Evolutionary conservation across 805 yeast genomes (phyloP), one percentile per base, ranked within the genome.

Genomic region (Lipomyces oligophaga): DNA sequence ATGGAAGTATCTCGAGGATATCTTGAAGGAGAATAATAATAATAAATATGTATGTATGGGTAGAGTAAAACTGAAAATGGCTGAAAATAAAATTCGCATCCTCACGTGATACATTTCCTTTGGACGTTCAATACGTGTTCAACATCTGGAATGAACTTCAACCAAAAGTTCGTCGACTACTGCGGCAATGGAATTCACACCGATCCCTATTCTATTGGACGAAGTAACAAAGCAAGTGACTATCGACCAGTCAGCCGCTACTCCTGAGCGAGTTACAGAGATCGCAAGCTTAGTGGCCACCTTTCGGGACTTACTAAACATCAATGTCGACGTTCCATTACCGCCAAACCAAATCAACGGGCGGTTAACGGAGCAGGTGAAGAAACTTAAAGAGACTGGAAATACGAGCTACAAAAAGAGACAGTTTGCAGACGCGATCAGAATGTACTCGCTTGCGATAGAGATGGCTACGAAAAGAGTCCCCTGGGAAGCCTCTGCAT

Each of bases 401-500:
- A 50, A 59, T 16, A 53, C 50, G 34, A 57, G 61, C 16, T 50
- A 66, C 35, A 57, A 60, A 47, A 55, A 57, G 4, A 30, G 41
- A 2, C 46, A 43, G n/a, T 37, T 34, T 19, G 51, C 47, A 13
- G 74, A 70, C 25, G 74, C 73, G 6, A 56, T 64, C 21, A 60
- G 61, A 48, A 46, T 61, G 45, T 60, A 65, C 42, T 48, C 62
- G 15, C 56, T 68, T 32, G 73, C 75, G 5, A 55, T 70, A 19
- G 70, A 66, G 26, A 60, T 67, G 63, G 72, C 69, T 15, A 55
- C 63, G 32, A 59, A 64, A 32, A 63, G 74, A 35, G 66, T 72
- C 7, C 57, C 62, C 16, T 71, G 71, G 69, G 75, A 70, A 52
- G 55, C 68, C 16, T 57, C 65, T 6, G 57, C 51, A 35, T 50